Conservation (phyloP, 2,329 filamentous ascomycete species). For the Emergomyces pasteurianus region DNA sequence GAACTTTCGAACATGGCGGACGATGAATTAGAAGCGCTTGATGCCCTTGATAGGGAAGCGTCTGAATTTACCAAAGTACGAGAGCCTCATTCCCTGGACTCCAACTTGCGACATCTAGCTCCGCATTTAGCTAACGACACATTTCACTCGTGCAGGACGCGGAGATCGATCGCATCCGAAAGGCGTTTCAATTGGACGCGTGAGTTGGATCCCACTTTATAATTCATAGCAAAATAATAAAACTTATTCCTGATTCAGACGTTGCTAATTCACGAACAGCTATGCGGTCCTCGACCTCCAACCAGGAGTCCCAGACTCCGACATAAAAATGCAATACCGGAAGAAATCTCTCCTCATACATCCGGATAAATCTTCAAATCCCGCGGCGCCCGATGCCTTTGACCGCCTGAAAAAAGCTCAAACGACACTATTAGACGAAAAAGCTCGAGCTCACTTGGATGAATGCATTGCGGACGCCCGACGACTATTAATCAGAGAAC, state of each 20-base stretch:
- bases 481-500: conserved; percentile 85
- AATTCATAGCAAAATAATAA: background rate
- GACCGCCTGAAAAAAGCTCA: conserved; percentile 94
- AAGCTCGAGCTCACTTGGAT: conserved; percentile 73
- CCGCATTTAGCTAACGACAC: background rate
- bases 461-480: conserved; percentile 93
- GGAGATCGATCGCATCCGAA: conserved; percentile 88
- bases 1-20: conserved; percentile 34
- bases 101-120: background rate
- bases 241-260: background rate
- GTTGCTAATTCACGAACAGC: conserved; percentile 28
- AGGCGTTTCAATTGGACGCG: conserved; percentile 72
- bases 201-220: conserved; percentile 25
- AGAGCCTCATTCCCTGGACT: background rate
- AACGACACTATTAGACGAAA: conserved; percentile 83
- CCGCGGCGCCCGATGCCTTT: conserved; percentile 84
- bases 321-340: conserved; percentile 90
- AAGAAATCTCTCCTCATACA: conserved; percentile 98
- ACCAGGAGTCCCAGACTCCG: conserved; percentile 85
- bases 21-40: conserved; percentile 43
- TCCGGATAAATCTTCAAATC: conserved; percentile 92
- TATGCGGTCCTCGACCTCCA: conserved; percentile 94
- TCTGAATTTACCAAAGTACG: conserved; percentile 81
- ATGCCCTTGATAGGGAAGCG: conserved; percentile 69
- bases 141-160: conserved; percentile 51